Base-by-base conservation (phyloP, 2,329 filamentous ascomycete genomes). In the Cladobotryum protrusum region DNA sequence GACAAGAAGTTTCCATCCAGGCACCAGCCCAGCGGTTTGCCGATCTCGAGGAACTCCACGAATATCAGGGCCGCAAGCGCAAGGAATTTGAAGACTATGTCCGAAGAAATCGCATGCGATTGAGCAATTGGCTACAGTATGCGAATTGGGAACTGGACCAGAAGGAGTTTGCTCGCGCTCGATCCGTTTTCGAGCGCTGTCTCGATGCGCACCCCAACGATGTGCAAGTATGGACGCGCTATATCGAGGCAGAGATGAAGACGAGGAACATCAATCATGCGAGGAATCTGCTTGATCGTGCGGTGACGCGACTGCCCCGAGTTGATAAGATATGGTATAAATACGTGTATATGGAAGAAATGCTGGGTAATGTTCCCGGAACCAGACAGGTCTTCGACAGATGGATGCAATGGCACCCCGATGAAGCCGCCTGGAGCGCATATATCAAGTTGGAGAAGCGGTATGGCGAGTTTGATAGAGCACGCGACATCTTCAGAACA, bases 121-220 rank as follows among this genome's bases (percentile, higher is more conserved):
- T 97, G 79, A 95, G 95, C 76, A 97, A 97, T 71, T 99, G 93
- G 93, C 89, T 93, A 79, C 87, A 91, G 63, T 99, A 99, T 76
- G 92, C 93, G 49, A 82, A 88, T 60, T 99, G 91, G 89, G 93
- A 99, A 73, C 78, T 97, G 53, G 92, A 99, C 67, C 93, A 99
- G 72, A 97, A 97, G 70, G 93, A 99, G 72, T 96, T 89, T 69
- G 84, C 86, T 48, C 86, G 93, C 49, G 93, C 93, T 29, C 80
- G 93, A 39, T 95, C 87, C 45, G 85, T 99, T 63, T 99, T 97
- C 61, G 93, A 99, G 73, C 82, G 93, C 59, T 92, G 92, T 45
- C 78, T 99, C 59, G 93, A 99, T 67, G 89, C 93, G 36, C 89
- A 95, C 61, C 80, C 89, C 47, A 95, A 92, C 43, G 88, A 87